phyloP scores from a whole-genome alignment of 1,139 yeast species.

The Candida anutae region DNA sequence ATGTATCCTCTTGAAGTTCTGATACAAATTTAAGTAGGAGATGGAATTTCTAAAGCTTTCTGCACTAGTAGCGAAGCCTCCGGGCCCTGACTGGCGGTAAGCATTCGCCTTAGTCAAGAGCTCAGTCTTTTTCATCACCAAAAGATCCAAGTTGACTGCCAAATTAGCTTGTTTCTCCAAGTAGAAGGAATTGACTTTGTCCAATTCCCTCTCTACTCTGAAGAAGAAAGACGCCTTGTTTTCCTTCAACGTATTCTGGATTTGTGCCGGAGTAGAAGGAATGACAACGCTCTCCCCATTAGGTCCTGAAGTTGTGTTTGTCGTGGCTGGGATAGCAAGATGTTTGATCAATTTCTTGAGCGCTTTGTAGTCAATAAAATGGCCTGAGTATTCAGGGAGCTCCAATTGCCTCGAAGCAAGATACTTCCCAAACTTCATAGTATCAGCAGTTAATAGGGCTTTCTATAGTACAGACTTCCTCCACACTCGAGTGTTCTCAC shows the following conservation, averaged over 20 bases:
- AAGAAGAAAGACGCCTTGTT: slow-evolving; percentile 92
- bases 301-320: slow-evolving; percentile 2
- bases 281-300: slow-evolving; percentile 4
- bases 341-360: slow-evolving; percentile 74
- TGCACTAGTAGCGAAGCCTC: slow-evolving; percentile 5
- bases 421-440: slow-evolving; percentile 89
- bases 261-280: slow-evolving; percentile 21
- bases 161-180: slow-evolving; percentile 84
- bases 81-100: slow-evolving; percentile 11
- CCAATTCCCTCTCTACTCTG: slow-evolving; percentile 86
- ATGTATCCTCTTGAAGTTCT: slow-evolving; percentile 82
- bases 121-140: slow-evolving; percentile 65
- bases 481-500: too few species aligned
- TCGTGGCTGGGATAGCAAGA: slow-evolving; percentile 39
- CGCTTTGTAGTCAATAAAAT: slow-evolving; percentile 91
- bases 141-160: slow-evolving; percentile 67
- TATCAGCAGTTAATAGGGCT: too few species aligned
- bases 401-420: slow-evolving; percentile 91
- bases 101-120: slow-evolving; percentile 19
- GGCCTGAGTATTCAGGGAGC: slow-evolving; percentile 88
- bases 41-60: slow-evolving; percentile 34
- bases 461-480: too few species aligned
- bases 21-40: slow-evolving; percentile 52
- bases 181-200: slow-evolving; percentile 85
- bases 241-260: slow-evolving; percentile 66